Conservation (phyloP, 768 basidiomycete genomes). For the Suillus clintonianus region DNA sequence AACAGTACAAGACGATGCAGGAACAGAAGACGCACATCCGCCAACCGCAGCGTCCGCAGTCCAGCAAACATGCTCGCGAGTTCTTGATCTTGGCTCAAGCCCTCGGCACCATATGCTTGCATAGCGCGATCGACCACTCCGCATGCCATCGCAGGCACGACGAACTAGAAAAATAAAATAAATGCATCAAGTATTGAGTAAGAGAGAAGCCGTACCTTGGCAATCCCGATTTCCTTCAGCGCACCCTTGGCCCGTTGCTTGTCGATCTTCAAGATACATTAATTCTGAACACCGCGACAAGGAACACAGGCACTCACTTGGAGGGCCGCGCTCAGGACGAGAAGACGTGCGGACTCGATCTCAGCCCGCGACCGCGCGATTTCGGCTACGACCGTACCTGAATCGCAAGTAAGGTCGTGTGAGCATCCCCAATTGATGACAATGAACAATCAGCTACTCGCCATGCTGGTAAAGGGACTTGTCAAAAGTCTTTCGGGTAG, state of each 20-base stretch:
- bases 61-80: conserved; percentile 79
- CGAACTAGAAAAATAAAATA: conserved; percentile 58
- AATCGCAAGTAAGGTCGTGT: background rate
- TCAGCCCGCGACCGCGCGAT: conserved; percentile 93
- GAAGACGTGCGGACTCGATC: conserved; percentile 83
- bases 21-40: conserved; percentile 59
- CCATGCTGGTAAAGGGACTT: conserved; percentile 92
- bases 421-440: background rate
- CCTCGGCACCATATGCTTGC: conserved; percentile 96
- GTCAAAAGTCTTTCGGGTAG: conserved; percentile 89
- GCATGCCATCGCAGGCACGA: conserved; percentile 90
- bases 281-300: background rate
- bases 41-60: conserved; percentile 84
- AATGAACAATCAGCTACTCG: conserved; percentile 28
- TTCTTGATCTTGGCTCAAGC: conserved; percentile 85
- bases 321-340: conserved; percentile 90
- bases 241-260: conserved; percentile 90
- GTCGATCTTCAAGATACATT: conserved; percentile 66
- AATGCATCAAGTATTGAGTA: background rate
- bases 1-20: background rate
- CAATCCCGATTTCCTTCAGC: conserved; percentile 95
- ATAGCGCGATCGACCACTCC: conserved; percentile 93
- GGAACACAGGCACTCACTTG: conserved; percentile 48
- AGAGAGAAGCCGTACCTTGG: conserved; percentile 63
- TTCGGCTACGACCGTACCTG: conserved; percentile 86